Base-by-base conservation (phyloP, 805 yeast genomes). In the Kuraishia ogatae region DNA sequence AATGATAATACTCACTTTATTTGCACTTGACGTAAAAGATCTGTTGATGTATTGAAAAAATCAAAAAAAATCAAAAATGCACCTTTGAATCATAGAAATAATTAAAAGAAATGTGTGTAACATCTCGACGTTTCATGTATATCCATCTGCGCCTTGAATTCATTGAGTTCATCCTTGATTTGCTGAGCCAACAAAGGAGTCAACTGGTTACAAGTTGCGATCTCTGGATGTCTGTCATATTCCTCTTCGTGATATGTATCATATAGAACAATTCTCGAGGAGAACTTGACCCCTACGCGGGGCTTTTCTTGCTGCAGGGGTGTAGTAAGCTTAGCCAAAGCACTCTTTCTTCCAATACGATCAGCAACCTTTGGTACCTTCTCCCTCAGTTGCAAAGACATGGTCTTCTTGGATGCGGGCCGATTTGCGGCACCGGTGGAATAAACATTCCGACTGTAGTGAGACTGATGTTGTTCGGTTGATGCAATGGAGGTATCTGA, bases 181-280 rank as follows among this genome's bases (percentile, higher is more conserved):
- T 81, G 82, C 67, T 89, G 91, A 0, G 97, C 97, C 65, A 91
- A 71, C 56, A 79, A 76, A 5, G 97, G 97, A 1, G 97, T 91
- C 67, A 91, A 75, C 65, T 86, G 90, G 69, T 92, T 90, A 71
- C 97, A 93, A 1, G 97, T 91, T 2, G 96, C 96, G 28, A 84
- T 76, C 59, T 91, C 97, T 0, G 97, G 97, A 60, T 85, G 90
- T 63, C 99, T 82, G 68, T 93, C 97, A 68, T 93, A 93, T 60
- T 88, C 97, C 20, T 80, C 84, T 43, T 84, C 84, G 56, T 85
- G 80, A 68, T 87, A 90, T 0, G 97, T 93, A 57, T 90, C 96
- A 69, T 84, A 93, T 49, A 94, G 78, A 7, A 89, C 79, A 55
- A 94, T 89, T 61, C 90, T 77, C 1, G 96, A 84, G 4, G 96